phyloP scores from a whole-genome alignment of 2,329 filamentous ascomycete species.

The Colletotrichum melonis region DNA sequence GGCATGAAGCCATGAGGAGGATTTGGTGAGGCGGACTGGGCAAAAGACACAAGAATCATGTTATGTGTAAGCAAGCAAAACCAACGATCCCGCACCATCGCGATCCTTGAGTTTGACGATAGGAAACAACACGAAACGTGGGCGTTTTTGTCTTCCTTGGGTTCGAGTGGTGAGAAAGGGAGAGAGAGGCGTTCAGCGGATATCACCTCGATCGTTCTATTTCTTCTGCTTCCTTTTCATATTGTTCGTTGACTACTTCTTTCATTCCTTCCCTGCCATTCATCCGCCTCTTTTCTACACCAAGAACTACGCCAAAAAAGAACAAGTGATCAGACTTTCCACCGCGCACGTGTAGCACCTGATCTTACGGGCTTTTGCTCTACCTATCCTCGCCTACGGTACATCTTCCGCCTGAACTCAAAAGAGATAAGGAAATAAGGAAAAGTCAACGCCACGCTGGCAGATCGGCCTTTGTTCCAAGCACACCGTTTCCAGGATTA shows the following conservation, averaged over 20 bases:
- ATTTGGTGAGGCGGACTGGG: neutral
- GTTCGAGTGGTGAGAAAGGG: neutral
- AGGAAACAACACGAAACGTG: conserved; percentile 2
- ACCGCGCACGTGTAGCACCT: neutral
- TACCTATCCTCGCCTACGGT: neutral
- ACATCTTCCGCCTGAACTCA: conserved; percentile 1
- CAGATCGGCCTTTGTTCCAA: conserved; percentile 19
- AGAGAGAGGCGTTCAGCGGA: neutral
- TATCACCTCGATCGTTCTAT: neutral
- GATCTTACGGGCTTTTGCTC: neutral
- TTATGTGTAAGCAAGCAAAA: neutral
- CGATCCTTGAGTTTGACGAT: neutral
- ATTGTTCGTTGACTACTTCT: neutral
- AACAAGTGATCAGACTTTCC: neutral
- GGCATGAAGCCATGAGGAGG: neutral
- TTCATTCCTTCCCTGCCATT: neutral
- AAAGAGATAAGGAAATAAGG: neutral
- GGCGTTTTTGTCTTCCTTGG: neutral
- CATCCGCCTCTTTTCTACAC: neutral
- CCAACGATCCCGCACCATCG: neutral
- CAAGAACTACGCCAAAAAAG: neutral
- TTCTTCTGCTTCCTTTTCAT: neutral
- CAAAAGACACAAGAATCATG: neutral
- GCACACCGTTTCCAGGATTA: conserved; percentile 24
- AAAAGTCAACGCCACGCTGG: conserved; percentile 22